Conservation (phyloP, 192 early-diverging fungal genomes). For the Backusella luteola region DNA sequence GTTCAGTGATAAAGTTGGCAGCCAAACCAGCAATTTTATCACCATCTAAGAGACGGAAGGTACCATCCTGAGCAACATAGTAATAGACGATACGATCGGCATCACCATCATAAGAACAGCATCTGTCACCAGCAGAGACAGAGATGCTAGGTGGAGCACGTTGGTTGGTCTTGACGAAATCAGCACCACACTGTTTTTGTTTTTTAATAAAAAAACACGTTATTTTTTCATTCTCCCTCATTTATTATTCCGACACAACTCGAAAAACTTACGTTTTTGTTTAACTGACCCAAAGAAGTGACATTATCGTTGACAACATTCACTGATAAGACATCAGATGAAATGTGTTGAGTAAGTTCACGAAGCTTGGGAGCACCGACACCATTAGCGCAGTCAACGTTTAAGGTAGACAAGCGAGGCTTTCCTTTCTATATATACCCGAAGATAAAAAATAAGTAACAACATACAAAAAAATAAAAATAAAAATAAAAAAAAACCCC, state of each 20-base stretch:
- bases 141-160: slow-evolving; percentile 67
- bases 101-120: slow-evolving; percentile 94
- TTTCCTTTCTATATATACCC: slow-evolving; percentile 60
- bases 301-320: slow-evolving; percentile 77
- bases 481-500: background rate
- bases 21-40: slow-evolving; percentile 98
- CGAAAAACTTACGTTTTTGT: slow-evolving; percentile 65
- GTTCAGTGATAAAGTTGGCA: slow-evolving; percentile 91
- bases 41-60: slow-evolving; percentile 94
- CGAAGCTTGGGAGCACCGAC: slow-evolving; percentile 91
- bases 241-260: background rate
- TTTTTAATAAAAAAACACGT: background rate
- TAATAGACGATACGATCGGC: slow-evolving; percentile 98
- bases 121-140: slow-evolving; percentile 67
- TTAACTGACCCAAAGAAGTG: slow-evolving; percentile 70
- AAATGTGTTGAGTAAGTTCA: slow-evolving; percentile 68
- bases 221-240: slow-evolving; percentile 2
- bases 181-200: slow-evolving; percentile 80
- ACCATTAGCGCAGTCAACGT: slow-evolving; percentile 94
- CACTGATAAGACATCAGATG: slow-evolving; percentile 61
- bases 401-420: slow-evolving; percentile 60
- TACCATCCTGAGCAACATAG: slow-evolving; percentile 66
- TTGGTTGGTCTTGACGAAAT: slow-evolving; percentile 94
- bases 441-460: background rate
- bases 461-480: too few relatives aligned